These are phyloP conservation scores for Plicaturopsis crispa DNA, from an alignment of 768 basidiomycete genomes.

Conservation along the genomic window DNA sequence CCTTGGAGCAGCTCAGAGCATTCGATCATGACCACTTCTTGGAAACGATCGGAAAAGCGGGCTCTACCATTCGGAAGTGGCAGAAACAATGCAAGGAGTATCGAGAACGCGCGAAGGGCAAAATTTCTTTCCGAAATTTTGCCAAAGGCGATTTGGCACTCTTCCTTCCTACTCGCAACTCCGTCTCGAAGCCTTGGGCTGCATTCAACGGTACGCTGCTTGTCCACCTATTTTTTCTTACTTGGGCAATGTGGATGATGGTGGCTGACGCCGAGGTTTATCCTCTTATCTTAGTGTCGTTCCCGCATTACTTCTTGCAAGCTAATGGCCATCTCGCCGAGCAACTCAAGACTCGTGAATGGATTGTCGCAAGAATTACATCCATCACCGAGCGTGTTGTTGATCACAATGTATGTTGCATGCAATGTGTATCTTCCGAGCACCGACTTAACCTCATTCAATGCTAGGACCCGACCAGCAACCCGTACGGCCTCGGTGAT, in stretches of 20 bases:
- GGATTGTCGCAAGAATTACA: constrained; percentile 91
- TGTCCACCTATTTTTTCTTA: constrained; percentile 6
- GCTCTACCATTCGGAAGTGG: constrained; percentile 91
- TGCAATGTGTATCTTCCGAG: not conserved
- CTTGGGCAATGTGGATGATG: not conserved
- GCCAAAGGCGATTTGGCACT: constrained; percentile 91
- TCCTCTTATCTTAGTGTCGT: constrained; percentile 60
- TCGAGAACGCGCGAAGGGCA: constrained; percentile 89
- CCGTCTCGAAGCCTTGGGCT: constrained; percentile 91
- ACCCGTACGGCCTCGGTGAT: constrained; percentile 84
- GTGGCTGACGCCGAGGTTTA: constrained; percentile 18
- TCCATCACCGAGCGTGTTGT: constrained; percentile 83
- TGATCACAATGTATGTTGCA: constrained; percentile 55
- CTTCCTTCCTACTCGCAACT: constrained; percentile 93
- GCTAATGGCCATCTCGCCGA: constrained; percentile 82
- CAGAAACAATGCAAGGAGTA: constrained; percentile 97
- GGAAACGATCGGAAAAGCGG: constrained; percentile 74
- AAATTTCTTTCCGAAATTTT: constrained; percentile 95
- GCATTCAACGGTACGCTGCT: constrained; percentile 83
- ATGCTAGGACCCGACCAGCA: constrained; percentile 67
- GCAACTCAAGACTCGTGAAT: constrained; percentile 85
- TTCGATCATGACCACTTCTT: constrained; percentile 84
- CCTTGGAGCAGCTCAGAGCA: constrained; percentile 59
- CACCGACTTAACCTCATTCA: constrained; percentile 5
- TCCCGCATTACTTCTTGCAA: constrained; percentile 96